Percentiles rank a stretch among this genome's conserved stretches.
Evolutionary conservation across 768 basidiomycete species (phyloP).

Genomic region (Hericium rajendrae): DNA sequence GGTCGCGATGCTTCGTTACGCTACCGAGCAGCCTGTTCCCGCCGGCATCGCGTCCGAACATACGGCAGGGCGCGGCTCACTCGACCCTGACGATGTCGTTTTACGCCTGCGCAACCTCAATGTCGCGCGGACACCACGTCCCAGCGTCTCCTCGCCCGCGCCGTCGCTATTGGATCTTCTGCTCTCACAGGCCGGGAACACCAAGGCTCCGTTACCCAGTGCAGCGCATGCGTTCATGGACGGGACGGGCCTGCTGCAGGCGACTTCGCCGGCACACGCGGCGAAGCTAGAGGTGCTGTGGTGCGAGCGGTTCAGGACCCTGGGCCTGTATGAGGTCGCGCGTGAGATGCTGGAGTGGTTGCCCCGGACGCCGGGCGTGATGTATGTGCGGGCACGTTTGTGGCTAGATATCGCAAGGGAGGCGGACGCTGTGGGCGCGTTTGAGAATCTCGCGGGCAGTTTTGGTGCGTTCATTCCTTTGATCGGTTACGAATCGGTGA

Average conservation of each 20-base stretch:
- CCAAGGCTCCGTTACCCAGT: constrained; percentile 39
- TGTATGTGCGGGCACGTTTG: constrained; percentile 63
- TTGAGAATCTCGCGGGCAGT: constrained; percentile 67
- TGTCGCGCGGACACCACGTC: constrained; percentile 33
- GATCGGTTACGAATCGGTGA: background rate
- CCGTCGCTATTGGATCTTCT: constrained; percentile 59
- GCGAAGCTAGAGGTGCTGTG: constrained; percentile 62
- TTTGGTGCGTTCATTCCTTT: constrained; percentile 46
- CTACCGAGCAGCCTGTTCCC: constrained; percentile 48
- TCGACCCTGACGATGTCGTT: constrained; percentile 44
- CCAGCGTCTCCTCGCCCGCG: constrained; percentile 18
- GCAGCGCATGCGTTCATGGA: constrained; percentile 68
- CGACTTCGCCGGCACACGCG: constrained; percentile 57
- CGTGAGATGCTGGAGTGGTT: constrained; percentile 66
- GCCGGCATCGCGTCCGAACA: constrained; percentile 22
- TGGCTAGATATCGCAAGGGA: constrained; percentile 55
- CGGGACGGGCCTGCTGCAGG: constrained; percentile 53
- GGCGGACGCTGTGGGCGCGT: constrained; percentile 61
- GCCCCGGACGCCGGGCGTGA: constrained; percentile 66
- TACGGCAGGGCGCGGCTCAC: constrained; percentile 19
- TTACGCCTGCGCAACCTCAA: constrained; percentile 66
- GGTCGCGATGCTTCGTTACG: constrained; percentile 57
- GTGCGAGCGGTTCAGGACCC: constrained; percentile 55
- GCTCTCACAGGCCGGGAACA: constrained; percentile 37
- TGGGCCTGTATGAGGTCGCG: constrained; percentile 54